Conservation (phyloP, 176 grass and related monocot genomes). For the Lolium perenne region DNA sequence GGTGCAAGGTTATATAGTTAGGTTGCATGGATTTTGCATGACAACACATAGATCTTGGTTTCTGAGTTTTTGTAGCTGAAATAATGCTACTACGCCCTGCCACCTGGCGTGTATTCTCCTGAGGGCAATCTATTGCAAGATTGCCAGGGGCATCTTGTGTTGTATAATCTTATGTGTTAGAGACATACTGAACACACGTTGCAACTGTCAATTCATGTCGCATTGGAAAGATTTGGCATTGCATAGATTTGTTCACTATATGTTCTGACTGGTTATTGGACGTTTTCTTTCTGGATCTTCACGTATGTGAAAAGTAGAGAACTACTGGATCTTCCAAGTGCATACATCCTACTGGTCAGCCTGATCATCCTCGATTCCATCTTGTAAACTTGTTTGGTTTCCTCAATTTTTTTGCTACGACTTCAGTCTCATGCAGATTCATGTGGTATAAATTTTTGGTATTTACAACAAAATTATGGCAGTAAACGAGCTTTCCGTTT, state of each 20-base stretch:
- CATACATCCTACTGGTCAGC: background rate
- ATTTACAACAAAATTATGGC: background rate
- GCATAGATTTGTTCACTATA: background rate
- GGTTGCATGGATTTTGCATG: conserved; percentile 40
- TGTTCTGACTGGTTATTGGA: background rate
- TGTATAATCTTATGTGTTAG: conserved; percentile 37
- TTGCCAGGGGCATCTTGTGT: background rate
- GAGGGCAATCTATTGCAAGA: background rate
- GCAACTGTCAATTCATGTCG: conserved; percentile 14
- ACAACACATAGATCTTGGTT: conserved; percentile 45
- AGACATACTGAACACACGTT: conserved; percentile 3
- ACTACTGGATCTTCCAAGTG: background rate
- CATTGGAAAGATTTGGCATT: background rate
- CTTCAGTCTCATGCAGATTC: background rate
- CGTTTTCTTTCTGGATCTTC: background rate
- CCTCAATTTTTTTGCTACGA: background rate
- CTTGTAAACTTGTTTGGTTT: background rate
- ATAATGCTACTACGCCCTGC: conserved; percentile 40
- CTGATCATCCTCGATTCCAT: background rate
- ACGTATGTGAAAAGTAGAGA: background rate
- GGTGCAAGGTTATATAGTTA: conserved; percentile 46
- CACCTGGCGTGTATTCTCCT: background rate
- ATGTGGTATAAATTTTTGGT: background rate
- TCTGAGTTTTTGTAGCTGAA: conserved; percentile 50
- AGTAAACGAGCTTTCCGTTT: background rate